Base-by-base conservation (phyloP, 345 rosid species). In the Eucalyptus polybractea region DNA sequence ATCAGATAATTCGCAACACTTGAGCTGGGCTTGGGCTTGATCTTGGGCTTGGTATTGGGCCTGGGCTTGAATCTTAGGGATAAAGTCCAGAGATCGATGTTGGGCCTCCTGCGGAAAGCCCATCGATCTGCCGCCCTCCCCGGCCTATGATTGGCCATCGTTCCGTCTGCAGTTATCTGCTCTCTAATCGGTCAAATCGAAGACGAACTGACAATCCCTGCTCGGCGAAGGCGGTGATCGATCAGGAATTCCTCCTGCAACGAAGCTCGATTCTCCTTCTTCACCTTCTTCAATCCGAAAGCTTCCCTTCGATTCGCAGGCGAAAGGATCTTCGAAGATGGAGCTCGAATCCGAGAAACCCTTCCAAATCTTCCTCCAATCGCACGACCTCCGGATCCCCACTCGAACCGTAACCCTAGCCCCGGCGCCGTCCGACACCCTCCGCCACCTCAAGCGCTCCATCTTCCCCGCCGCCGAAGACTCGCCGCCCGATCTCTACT, bases 301-400 rank as follows among this genome's bases (percentile, higher is more conserved):
- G 27, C 5, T 22, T 12, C 24, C 15, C 15, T 21, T 40, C 85
- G 29, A 76, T 76, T 40, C 6, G 9, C 62, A 86, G 44, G 0
- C 51, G 24, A 31, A 86, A 86, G n/a, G 25, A 44, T 81, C 58
- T 53, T 47, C 86, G 51, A 53, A 17, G 50, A 87, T 81, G 50
- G 5, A 42, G 87, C 31, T 89, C 45, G 54, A 53, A 87, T 62
- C 90, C 13, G 56, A 50, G 87, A 89, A 89, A 7, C 89, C 11
- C 89, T 88, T 86, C 40, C 96, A 94, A 87, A 89, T 96, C 90
- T 92, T 95, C 90, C 83, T 97, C 8, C 93, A 92, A 89, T 94
- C 93, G 89, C 95, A 93, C 6, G 87, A 40, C 87, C 88, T 14
- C 60, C 80, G 87, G 7, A 29, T 50, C 47, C 89, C 54, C 29